phyloP scores from a whole-genome alignment of 2,329 filamentous ascomycete genomes.

The Penicillium oxalicum region DNA sequence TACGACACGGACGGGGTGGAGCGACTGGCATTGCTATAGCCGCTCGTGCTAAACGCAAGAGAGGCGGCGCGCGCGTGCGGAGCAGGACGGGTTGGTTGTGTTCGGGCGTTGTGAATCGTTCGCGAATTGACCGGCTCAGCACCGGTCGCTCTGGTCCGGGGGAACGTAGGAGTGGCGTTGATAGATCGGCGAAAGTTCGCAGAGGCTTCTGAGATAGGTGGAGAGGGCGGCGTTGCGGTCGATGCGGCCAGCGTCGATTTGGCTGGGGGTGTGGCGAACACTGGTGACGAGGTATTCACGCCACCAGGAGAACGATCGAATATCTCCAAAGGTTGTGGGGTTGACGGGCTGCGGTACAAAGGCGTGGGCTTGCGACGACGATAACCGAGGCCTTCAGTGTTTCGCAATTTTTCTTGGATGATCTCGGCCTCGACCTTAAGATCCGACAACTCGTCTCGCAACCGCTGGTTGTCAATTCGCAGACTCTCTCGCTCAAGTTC shows the following conservation, averaged over 20 bases:
- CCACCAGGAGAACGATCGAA: conserved; percentile 72
- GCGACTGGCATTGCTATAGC: conserved; percentile 37
- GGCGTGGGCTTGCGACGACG: conserved; percentile 49
- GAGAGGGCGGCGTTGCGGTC: conserved; percentile 79
- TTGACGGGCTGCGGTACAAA: conserved; percentile 43
- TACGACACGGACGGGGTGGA: conserved; percentile 41
- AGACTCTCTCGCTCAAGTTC: conserved; percentile 87
- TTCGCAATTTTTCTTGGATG: conserved; percentile 84
- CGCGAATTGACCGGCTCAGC: conserved; percentile 51
- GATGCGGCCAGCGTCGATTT: conserved; percentile 61
- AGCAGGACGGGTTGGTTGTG: conserved; percentile 35
- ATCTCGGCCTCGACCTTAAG: conserved; percentile 94
- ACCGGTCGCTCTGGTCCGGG: conserved; percentile 40
- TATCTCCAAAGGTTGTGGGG: conserved; percentile 59
- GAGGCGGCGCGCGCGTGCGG: conserved; percentile 55
- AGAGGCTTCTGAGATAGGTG: conserved; percentile 84
- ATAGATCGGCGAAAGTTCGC: conserved; percentile 51
- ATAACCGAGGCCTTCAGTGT: conserved; percentile 51
- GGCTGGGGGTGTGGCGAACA: conserved; percentile 76
- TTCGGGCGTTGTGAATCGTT: conserved; percentile 41
- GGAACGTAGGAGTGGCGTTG: conserved; percentile 46
- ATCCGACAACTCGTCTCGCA: conserved; percentile 87
- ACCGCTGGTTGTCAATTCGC: conserved; percentile 81
- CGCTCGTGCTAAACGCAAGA: conserved; percentile 43
- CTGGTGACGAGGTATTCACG: conserved; percentile 82